Conservation (phyloP, 257 asterid genomes). For the Prunella vulgaris region DNA sequence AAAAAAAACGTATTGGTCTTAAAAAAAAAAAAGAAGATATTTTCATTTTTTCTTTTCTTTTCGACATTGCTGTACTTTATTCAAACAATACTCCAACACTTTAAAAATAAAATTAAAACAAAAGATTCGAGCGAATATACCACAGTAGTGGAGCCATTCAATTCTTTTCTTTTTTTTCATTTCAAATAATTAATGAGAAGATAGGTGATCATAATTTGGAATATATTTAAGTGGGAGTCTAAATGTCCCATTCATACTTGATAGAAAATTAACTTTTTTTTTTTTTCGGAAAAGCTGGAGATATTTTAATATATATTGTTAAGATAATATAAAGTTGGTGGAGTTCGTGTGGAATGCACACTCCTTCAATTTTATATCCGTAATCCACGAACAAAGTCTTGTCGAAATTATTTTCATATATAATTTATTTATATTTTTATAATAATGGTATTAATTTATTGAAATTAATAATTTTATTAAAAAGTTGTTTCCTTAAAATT, state of each 20-base stretch:
- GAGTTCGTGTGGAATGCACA: constrained; percentile 53
- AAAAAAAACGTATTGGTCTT: too few relatives aligned
- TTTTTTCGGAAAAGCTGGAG: background rate
- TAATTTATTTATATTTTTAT: constrained; percentile 13
- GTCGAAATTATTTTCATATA: background rate
- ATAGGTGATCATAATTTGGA: constrained; percentile 14
- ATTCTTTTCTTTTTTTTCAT: background rate
- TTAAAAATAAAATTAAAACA: background rate
- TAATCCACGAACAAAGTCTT: too few relatives aligned
- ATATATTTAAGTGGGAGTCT: constrained; percentile 7
- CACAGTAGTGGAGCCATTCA: constrained; percentile 10
- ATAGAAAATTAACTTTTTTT: background rate
- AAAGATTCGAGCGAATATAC: background rate
- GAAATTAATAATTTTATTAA: background rate
- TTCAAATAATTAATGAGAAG: background rate
- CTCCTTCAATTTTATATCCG: constrained; percentile 32
- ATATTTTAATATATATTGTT: background rate
- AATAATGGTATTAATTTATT: background rate
- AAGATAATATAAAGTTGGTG: constrained; percentile 25
- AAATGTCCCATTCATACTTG: constrained; percentile 9
- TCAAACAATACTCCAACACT: background rate
- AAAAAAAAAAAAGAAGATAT: too few relatives aligned
- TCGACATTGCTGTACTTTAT: too few relatives aligned
- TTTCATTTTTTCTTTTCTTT: too few relatives aligned
- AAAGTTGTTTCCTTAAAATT: too few relatives aligned